These are phyloP conservation scores for Rhodomyrtus psidioides DNA, from an alignment of 441 rosid genomes.

Conservation along the genomic window DNA sequence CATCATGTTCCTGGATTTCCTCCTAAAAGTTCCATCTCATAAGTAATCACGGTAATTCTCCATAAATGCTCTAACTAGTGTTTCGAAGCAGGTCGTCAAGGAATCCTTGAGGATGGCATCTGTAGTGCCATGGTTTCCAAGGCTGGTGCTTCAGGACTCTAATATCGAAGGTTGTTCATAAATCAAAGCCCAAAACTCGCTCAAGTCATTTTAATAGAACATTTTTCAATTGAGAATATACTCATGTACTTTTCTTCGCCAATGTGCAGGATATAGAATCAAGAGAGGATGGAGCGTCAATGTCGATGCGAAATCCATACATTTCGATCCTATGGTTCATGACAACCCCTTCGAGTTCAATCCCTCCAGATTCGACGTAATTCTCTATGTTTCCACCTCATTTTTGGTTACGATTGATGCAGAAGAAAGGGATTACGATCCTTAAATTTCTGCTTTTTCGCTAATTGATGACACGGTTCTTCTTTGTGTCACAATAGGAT, in stretches of 20 bases:
- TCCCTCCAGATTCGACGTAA: slow-evolving; percentile 76
- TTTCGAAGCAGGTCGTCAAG: slow-evolving; percentile 42
- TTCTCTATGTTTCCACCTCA: not conserved
- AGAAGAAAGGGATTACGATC: not conserved
- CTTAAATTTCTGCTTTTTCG: not conserved
- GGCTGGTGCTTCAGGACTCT: slow-evolving; percentile 54
- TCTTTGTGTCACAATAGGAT: slow-evolving; percentile 20
- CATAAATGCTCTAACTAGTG: not conserved
- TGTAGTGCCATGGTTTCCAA: slow-evolving; percentile 78
- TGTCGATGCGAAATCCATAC: slow-evolving; percentile 62
- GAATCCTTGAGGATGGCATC: slow-evolving; percentile 83
- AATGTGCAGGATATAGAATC: slow-evolving; percentile 39
- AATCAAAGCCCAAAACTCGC: not conserved
- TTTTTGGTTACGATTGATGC: not conserved
- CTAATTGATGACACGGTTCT: not conserved
- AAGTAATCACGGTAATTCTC: not conserved
- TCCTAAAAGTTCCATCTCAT: not conserved
- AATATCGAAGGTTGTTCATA: slow-evolving; percentile 52
- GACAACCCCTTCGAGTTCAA: slow-evolving; percentile 43
- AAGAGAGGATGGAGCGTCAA: slow-evolving; percentile 67
- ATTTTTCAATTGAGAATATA: not conserved
- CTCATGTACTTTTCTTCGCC: not conserved
- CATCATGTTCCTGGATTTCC: not conserved
- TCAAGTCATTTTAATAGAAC: not conserved
- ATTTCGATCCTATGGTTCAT: slow-evolving; percentile 41